phyloP scores from a whole-genome alignment of 2,329 filamentous ascomycete species.

The Botrytis pseudocinerea region DNA sequence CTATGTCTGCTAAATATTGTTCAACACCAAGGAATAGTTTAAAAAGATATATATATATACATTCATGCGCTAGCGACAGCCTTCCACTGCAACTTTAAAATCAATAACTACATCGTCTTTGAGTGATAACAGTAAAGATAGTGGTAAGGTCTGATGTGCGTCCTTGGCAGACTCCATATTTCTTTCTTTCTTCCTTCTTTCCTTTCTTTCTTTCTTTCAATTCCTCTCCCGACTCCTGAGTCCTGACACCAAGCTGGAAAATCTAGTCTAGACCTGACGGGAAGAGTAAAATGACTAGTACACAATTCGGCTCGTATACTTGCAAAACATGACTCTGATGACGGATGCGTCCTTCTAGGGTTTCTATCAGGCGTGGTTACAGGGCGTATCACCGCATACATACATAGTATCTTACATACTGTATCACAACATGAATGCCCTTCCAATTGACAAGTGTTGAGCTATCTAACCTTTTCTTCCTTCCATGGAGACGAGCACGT shows the following conservation, averaged over 20 bases:
- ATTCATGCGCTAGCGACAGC: background rate
- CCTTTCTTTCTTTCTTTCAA: background rate
- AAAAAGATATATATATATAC: background rate
- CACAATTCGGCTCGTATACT: background rate
- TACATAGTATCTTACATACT: background rate
- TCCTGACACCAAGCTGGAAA: background rate
- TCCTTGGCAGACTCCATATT: slow-evolving; percentile 2
- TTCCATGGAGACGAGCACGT: slow-evolving; percentile 1
- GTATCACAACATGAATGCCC: background rate
- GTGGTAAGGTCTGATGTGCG: background rate
- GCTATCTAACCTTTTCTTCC: background rate
- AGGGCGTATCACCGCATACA: background rate
- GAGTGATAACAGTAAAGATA: background rate
- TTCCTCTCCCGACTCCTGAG: slow-evolving; percentile 4
- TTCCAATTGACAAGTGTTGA: background rate
- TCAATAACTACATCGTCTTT: background rate
- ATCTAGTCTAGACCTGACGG: slow-evolving; percentile 8
- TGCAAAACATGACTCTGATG: slow-evolving; percentile 2
- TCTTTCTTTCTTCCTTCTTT: background rate
- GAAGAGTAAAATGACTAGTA: background rate
- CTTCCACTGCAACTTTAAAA: background rate
- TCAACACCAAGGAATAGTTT: background rate
- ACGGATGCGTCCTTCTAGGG: background rate
- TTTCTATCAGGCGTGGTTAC: background rate
- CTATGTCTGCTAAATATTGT: background rate